Evolutionary conservation across 1,139 yeast genomes (phyloP), one percentile per base, ranked within the genome.

Genomic region (Blastobotrys elegans): DNA sequence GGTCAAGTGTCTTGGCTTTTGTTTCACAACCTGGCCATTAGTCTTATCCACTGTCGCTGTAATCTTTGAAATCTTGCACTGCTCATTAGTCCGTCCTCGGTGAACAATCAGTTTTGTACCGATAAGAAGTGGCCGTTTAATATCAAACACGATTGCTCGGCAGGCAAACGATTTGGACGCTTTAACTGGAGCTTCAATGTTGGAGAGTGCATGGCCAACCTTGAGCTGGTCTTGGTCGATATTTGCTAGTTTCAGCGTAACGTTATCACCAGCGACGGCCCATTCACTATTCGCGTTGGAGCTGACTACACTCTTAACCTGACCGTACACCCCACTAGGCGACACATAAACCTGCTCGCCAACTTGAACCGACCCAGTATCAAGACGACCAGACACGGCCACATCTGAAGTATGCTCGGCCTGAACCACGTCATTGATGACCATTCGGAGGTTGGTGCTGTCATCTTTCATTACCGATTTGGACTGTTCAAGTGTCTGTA

Each of bases 91-190:
- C 50, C 88, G 83, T 54, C 95, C 95, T 56, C 95, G 76, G 67
- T 90, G 90, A 46, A 89, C 65, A 37, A 90, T 79, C 56, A 92
- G 76, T 42, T 94, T 86, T 1, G 95, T 77, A 3, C 98, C 97
- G 4, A 83, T 80, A 37, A 92, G 70, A 44, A 92, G 66, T 1
- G 98, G 98, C 56, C 78, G 67, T 43, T 74, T 72, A 67, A 86
- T 68, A 51, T 85, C 82, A 64, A 90, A 92, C 33, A 89, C 72
- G 36, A 76, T 74, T 45, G 89, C 60, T 43, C 80, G 72, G 29
- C 84, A 76, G 26, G 67, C 70, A 56, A 90, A 80, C 40, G 66
- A 70, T 37, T 69, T 71, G 0, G 75, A 77, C 0, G 82, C 67
- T 20, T 68, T 69, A 6, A 85, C 71, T 1, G 67, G 68, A 11